Evolutionary conservation across 148 eudicot species (phyloP).

Genomic region (Amaranthus palmeri): DNA sequence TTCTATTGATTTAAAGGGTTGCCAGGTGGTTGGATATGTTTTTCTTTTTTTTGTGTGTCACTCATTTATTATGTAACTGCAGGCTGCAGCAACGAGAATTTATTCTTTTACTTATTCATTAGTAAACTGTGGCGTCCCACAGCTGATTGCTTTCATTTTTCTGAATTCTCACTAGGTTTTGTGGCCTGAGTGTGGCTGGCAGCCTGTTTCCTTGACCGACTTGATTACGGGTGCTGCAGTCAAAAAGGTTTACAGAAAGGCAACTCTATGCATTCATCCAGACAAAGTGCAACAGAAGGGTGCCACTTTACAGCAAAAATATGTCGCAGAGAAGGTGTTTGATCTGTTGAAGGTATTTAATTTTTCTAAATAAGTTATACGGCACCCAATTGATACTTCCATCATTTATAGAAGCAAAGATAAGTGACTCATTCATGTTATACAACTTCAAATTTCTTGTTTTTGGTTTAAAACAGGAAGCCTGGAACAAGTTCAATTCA

Average conservation of each 20-base stretch:
- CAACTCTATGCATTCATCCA: conserved; percentile 97
- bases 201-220: conserved; percentile 97
- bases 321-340: conserved; percentile 95
- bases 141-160: conserved; percentile 10
- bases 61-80: too few species aligned
- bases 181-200: conserved; percentile 99
- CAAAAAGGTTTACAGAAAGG: conserved; percentile 87
- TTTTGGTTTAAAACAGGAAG: conserved; percentile 50
- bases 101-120: too few species aligned
- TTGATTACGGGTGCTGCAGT: conserved; percentile 81
- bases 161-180: conserved; percentile 54
- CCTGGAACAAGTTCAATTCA: conserved; percentile 94
- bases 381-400: too few species aligned
- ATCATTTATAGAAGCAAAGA: too few species aligned
- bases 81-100: too few species aligned
- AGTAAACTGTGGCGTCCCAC: neutral
- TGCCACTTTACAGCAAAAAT: conserved; percentile 92
- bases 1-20: neutral
- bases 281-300: conserved; percentile 99
- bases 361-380: too few species aligned
- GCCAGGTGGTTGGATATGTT: neutral
- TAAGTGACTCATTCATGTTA: neutral
- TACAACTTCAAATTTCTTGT: conserved; percentile 5
- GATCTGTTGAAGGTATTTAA: conserved; percentile 83
- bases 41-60: neutral